A percentile compares a stretch with the other conserved stretches of the same genome.
Conservation (phyloP, 306 rosid genomes). For the Pyrus communis region DNA sequence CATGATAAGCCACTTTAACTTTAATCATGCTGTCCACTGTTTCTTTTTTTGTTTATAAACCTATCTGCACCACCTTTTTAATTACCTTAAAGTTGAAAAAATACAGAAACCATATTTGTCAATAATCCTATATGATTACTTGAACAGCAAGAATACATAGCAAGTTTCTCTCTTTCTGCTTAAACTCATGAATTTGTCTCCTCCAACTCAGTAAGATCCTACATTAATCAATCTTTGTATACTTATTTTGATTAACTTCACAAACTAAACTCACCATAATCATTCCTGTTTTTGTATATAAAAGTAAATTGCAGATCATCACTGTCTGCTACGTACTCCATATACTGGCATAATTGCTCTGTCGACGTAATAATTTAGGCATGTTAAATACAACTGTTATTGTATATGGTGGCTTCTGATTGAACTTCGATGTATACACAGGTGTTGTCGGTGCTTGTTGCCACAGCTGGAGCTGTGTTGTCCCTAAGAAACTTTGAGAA, state of each 20-base stretch:
- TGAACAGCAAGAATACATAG: constrained; percentile 11
- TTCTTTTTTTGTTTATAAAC: constrained; percentile 13
- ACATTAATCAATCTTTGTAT: background rate
- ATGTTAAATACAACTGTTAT: background rate
- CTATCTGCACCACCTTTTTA: constrained; percentile 11
- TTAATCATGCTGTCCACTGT: constrained; percentile 46
- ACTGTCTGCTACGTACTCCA: background rate
- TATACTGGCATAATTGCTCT: background rate
- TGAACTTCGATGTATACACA: constrained; percentile 25
- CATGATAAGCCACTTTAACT: constrained; percentile 48
- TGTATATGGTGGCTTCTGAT: background rate
- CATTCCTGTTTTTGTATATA: background rate
- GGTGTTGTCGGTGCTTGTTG: constrained; percentile 59
- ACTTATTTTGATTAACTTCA: background rate
- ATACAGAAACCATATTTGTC: background rate
- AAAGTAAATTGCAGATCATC: background rate
- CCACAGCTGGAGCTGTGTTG: constrained; percentile 72
- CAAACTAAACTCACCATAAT: background rate
- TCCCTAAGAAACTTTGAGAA: constrained; percentile 81
- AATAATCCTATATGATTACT: constrained; percentile 10
- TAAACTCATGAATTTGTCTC: background rate
- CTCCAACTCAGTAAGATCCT: background rate
- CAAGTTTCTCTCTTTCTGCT: background rate
- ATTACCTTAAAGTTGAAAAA: background rate
- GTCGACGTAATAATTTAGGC: background rate